Conservation (phyloP, 1,139 yeast species). For the Sugiyamaella paludigena region DNA sequence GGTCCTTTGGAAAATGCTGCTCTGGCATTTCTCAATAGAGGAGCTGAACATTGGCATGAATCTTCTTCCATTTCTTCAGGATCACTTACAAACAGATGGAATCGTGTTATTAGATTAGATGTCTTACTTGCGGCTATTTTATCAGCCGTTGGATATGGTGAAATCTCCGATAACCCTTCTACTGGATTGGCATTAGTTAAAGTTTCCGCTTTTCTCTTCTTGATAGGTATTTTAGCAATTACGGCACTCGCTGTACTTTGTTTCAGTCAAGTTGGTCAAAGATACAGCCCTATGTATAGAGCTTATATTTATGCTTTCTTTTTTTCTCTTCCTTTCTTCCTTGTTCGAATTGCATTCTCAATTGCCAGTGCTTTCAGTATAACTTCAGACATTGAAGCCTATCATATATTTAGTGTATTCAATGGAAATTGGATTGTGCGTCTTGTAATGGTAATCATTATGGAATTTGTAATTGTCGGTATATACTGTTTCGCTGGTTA, state of each 20-base stretch:
- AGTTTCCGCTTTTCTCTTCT: conserved; percentile 15
- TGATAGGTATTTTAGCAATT: conserved; percentile 7
- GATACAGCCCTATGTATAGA: conserved; percentile 11
- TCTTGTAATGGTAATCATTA: conserved; percentile 18
- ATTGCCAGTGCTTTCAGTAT: conserved; percentile 16
- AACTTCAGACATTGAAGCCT: conserved; percentile 4
- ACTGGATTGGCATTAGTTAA: conserved; percentile 10
- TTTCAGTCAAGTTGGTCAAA: conserved; percentile 3
- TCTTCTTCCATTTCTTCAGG: conserved; percentile 4
- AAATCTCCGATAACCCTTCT: conserved; percentile 7
- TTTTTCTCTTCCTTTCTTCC: conserved; percentile 15
- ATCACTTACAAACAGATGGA: conserved; percentile 11
- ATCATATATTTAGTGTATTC: conserved; percentile 19
- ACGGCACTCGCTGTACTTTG: conserved; percentile 11
- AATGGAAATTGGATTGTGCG: conserved; percentile 20
- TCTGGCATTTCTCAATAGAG: conserved; percentile 14
- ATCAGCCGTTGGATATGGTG: conserved; percentile 15
- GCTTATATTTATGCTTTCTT: conserved; percentile 11
- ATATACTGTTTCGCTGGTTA: conserved; percentile 11
- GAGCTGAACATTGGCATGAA: conserved; percentile 11
- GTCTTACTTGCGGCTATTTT: conserved; percentile 11
- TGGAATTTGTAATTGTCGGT: conserved; percentile 15
- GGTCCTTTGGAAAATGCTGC: conserved; percentile 21
- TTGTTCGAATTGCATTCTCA: conserved; percentile 16
- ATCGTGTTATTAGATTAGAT: conserved; percentile 7